Base-by-base conservation (phyloP, 208 protist species). In the Wallacemonas rigidus region DNA sequence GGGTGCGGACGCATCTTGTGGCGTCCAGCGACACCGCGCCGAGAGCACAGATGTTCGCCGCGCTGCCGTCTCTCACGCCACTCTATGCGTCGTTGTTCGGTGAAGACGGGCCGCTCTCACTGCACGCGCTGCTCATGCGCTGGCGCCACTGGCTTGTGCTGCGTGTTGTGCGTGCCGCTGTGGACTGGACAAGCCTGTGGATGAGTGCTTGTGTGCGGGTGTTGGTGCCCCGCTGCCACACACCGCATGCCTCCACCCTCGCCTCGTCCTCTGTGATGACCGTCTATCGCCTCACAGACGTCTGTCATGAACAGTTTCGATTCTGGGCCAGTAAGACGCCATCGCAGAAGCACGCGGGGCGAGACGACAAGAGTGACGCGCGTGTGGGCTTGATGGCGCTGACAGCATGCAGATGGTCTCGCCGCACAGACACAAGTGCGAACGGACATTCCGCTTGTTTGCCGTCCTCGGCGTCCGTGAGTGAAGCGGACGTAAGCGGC, bases 281-380 rank as follows among this genome's bases (percentile, higher is more conserved):
- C 47, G 11, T 1, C 54, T 62, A 38, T 43, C 36, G 17, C 8
- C 14, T 62, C 6, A 9, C n/a, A 15, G 56, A 62, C 35, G 56
- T 62, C 56, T 62, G 56, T 15, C 56, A 62, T 15, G 36, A 62
- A 26, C 56, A 62, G 35, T 62, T 62, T 62, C 56, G 56, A 7
- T 62, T 62, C 26, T 58, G 14, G 14, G 1, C 11, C 26, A 26
- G 26, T 26, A 26, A 26, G 26, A 26, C 26, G 26, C 26, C 26
- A 26, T 26, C 26, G 26, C 26, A 26, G 26, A 26, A 26, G 26
- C 26, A 26, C 26, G 26, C 26, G 26, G 26, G 26, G 26, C 26
- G 26, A 26, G 26, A 26, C 26, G 26, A 26, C 8, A 50, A 58
- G 26, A n/a, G 26, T n/a, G 53, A 36, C 9, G 53, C 53, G 53